phyloP scores from a whole-genome alignment of 2,329 filamentous ascomycete species.

The Fusarium pseudoanthophilum region DNA sequence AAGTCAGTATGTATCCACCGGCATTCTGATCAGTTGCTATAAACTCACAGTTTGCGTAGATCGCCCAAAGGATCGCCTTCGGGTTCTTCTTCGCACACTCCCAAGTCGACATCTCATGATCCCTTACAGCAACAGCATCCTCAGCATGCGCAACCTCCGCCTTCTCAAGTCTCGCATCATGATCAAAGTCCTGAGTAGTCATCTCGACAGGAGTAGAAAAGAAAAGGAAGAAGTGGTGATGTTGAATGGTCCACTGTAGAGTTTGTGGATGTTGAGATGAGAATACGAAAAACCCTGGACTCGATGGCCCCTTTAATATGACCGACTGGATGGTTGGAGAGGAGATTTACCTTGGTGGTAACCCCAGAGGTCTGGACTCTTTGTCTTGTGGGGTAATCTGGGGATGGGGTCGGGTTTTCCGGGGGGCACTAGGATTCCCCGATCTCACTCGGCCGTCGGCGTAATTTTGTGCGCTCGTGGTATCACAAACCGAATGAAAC shows the following conservation, averaged over 20 bases:
- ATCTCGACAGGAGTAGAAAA: background rate
- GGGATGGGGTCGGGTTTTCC: background rate
- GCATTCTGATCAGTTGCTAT: fast-evolving
- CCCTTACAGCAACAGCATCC: background rate
- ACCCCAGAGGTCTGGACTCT: background rate
- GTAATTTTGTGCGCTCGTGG: background rate
- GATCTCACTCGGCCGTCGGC: background rate
- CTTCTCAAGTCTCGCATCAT: background rate
- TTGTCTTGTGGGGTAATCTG: background rate
- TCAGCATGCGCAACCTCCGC: background rate
- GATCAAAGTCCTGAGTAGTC: fast-evolving
- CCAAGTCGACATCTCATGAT: background rate
- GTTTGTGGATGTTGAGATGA: conserved; percentile 1
- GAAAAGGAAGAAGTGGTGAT: background rate
- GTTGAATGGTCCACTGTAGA: background rate
- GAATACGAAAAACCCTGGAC: background rate
- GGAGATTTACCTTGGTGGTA: background rate
- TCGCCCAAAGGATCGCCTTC: background rate
- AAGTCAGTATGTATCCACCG: background rate
- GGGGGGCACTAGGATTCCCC: background rate
- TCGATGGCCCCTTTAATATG: background rate
- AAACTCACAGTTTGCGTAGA: background rate
- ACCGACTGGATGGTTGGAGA: background rate
- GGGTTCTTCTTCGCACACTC: conserved; percentile 11
- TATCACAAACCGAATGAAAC: background rate